Evolutionary conservation across 2,329 filamentous ascomycete genomes (phyloP), one percentile per base, ranked within the genome.

Genomic region (Cadophora sp.): DNA sequence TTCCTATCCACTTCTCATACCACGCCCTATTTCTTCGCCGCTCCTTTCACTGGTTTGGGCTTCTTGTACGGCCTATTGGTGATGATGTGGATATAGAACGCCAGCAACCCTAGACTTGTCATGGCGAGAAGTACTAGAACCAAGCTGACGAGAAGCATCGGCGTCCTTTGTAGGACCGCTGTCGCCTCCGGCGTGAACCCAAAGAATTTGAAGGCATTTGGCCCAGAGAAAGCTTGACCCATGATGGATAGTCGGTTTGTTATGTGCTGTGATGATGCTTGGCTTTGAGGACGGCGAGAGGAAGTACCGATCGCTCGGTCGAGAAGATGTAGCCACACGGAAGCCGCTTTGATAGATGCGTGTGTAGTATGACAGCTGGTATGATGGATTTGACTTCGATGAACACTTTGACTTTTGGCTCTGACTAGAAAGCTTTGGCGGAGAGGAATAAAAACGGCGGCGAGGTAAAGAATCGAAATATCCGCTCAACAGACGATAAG

Each of bases 181-280:
- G 74, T 76, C 24, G 75, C 75, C 65, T 73, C 71, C 11, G 72
- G 72, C 9, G 75, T 77, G 68, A 77, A 76, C 65, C 70, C 69
- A 67, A 77, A 68, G 69, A 73, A 77, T 59, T 76, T 76, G 71
- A 77, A 77, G 70, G 75, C 75, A 59, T 76, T 67, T n/a, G 75
- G 75, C 8, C 75, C 75, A 24, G 72, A 72, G 66, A 77, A 77
- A 67, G 73, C 69, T 65, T 71, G 65, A 41, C 70, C 75, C 74
- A 77, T 76, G 50, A 64, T 74, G 64, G 30, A 41, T 55, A 22
- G 22, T 27, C 36, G 41, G 18, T 18, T 41, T 41, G 20, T 30
- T 33, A 58, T 33, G 48, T 51, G 59, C 48, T 14, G 59, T 39
- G 47, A 4, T 20, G 59, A 4, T 20, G 59, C 24, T 16, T 33